A percentile compares a stretch with the other conserved stretches of the same genome.
Evolutionary conservation across 1,284 basidiomycete species (phyloP).

Genomic region (Abortiporus biennis): DNA sequence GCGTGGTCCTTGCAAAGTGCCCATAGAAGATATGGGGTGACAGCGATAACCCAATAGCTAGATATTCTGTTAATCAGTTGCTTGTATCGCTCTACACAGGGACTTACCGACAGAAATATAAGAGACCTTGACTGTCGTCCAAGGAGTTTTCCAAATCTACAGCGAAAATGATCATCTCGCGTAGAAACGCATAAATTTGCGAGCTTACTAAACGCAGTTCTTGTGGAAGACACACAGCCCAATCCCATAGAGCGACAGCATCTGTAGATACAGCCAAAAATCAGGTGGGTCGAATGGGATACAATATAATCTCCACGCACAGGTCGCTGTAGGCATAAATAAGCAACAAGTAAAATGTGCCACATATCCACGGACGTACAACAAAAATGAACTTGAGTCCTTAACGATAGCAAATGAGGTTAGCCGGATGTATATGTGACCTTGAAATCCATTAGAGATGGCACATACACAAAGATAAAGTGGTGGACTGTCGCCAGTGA

Average conservation of each 20-base stretch:
- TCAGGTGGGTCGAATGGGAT: constrained; percentile 14
- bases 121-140: constrained; percentile 74
- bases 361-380: constrained; percentile 42
- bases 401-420: constrained; percentile 14
- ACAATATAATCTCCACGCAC: constrained; percentile 43
- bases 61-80: constrained; percentile 7
- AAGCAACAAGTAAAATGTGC: constrained; percentile 8
- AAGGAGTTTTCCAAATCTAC: constrained; percentile 73
- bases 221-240: constrained; percentile 66
- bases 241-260: constrained; percentile 77
- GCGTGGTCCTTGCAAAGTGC: constrained; percentile 65
- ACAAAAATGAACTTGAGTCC: constrained; percentile 77
- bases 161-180: not conserved
- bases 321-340: constrained; percentile 53
- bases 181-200: not conserved
- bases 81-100: constrained; percentile 9
- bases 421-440: too few relatives aligned
- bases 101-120: constrained; percentile 77
- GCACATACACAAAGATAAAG: constrained; percentile 47
- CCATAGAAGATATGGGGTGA: constrained; percentile 70
- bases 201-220: constrained; percentile 44
- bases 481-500: constrained; percentile 35
- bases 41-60: constrained; percentile 74
- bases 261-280: constrained; percentile 37
- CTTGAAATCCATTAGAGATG: constrained; percentile 29